Conservation (phyloP, 495 filamentous ascomycete species). For the Penicillium daleae region DNA sequence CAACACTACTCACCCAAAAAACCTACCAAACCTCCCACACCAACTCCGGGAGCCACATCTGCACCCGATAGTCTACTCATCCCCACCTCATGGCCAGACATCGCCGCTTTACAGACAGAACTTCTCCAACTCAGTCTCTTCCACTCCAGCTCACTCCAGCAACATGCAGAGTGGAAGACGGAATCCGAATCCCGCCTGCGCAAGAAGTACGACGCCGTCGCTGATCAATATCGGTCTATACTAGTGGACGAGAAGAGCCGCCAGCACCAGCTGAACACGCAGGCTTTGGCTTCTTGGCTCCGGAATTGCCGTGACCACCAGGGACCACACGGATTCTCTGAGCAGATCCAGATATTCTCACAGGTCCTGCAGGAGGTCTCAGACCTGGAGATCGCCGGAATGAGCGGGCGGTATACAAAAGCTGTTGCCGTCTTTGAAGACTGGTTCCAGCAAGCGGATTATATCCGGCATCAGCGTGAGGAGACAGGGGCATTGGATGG, state of each 20-base stretch:
- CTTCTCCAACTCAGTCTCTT: constrained; percentile 73
- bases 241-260: constrained; percentile 40
- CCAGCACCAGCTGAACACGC: constrained; percentile 46
- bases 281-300: constrained; percentile 46
- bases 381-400: constrained; percentile 30
- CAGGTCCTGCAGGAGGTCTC: constrained; percentile 48
- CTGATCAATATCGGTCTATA: constrained; percentile 37
- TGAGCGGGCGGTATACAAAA: constrained; percentile 38
- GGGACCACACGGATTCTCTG: constrained; percentile 36
- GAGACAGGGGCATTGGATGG: constrained; percentile 10
- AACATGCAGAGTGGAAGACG: constrained; percentile 41
- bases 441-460: constrained; percentile 48
- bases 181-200: constrained; percentile 40
- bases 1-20: constrained; percentile 73
- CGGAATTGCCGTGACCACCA: constrained; percentile 36
- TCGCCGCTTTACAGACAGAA: constrained; percentile 67
- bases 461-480: constrained; percentile 36
- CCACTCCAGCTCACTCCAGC: constrained; percentile 50
- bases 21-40: constrained; percentile 59
- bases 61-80: constrained; percentile 27
- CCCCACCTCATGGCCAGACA: constrained; percentile 58
- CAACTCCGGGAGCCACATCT: constrained; percentile 21
- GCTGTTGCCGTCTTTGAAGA: constrained; percentile 43
- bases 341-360: constrained; percentile 50
- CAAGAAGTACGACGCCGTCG: constrained; percentile 45